Conservation (phyloP, 495 filamentous ascomycete genomes). For the Hyphodiscus hymeniophilus region DNA sequence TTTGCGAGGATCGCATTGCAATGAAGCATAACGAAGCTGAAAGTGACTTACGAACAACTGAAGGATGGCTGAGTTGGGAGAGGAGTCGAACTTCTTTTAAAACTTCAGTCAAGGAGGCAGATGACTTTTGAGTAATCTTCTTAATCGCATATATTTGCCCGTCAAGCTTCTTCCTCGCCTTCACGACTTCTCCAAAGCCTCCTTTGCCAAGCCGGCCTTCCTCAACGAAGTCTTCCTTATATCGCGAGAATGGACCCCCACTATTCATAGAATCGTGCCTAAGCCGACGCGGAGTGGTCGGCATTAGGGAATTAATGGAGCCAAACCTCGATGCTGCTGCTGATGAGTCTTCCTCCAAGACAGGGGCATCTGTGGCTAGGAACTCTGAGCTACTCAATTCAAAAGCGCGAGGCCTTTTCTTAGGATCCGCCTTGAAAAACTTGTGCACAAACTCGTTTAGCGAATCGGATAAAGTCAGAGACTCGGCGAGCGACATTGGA, state of each 20-base stretch:
- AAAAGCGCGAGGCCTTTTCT: slow-evolving; percentile 80
- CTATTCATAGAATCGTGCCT: slow-evolving; percentile 43
- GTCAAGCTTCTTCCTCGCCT: slow-evolving; percentile 88
- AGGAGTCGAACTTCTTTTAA: slow-evolving; percentile 87
- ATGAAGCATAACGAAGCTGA: background rate
- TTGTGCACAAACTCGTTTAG: slow-evolving; percentile 70
- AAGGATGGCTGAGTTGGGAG: slow-evolving; percentile 87
- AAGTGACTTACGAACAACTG: slow-evolving; percentile 62
- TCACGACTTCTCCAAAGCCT: slow-evolving; percentile 95
- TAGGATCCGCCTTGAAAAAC: slow-evolving; percentile 74
- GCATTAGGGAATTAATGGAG: slow-evolving; percentile 28
- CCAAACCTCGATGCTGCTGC: slow-evolving; percentile 28
- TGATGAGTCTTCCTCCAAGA: slow-evolving; percentile 37
- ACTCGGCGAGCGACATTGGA: slow-evolving; percentile 59
- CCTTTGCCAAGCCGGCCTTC: slow-evolving; percentile 83
- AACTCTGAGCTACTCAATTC: slow-evolving; percentile 87
- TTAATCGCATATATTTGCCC: slow-evolving; percentile 92
- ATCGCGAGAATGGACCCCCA: slow-evolving; percentile 45
- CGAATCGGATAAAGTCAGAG: slow-evolving; percentile 54
- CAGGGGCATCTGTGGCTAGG: slow-evolving; percentile 51
- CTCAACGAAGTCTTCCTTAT: slow-evolving; percentile 83
- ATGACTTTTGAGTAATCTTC: slow-evolving; percentile 80
- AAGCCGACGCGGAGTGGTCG: slow-evolving; percentile 27
- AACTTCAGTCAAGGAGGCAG: slow-evolving; percentile 72
- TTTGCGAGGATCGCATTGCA: background rate